Conservation (phyloP, 176 grass and related monocot species). For the Saccharum spontaneum region DNA sequence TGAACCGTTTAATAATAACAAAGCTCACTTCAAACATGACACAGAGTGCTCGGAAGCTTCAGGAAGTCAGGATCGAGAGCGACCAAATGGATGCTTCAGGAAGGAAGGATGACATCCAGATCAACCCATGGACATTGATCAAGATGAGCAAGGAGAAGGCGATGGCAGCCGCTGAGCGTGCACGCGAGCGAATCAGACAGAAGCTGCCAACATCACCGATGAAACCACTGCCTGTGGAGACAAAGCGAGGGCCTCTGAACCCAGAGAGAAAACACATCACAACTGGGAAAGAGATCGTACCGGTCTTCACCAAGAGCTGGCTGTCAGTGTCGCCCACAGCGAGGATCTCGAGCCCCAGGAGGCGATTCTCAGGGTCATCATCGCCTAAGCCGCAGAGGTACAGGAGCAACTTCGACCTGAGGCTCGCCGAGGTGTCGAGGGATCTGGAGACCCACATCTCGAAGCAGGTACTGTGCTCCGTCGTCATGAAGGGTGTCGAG, state of each 20-base stretch:
- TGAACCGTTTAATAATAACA: conserved; percentile 5
- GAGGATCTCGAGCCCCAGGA: conserved; percentile 67
- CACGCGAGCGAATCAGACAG: conserved; percentile 67
- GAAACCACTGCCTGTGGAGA: conserved; percentile 85
- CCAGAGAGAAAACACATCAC: conserved; percentile 42
- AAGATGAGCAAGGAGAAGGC: conserved; percentile 92
- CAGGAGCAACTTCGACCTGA: conserved; percentile 74
- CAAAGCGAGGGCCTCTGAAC: conserved; percentile 75
- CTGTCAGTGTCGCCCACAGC: conserved; percentile 56
- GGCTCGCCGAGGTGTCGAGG: conserved; percentile 71
- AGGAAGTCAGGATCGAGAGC: conserved; percentile 64
- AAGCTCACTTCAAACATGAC: conserved; percentile 27
- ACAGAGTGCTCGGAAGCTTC: conserved; percentile 79
- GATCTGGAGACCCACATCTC: conserved; percentile 84
- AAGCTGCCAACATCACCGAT: conserved; percentile 53
- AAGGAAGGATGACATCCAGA: conserved; percentile 64
- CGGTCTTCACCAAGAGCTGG: conserved; percentile 60
- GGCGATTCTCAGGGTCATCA: conserved; percentile 73
- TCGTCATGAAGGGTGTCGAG: conserved; percentile 63
- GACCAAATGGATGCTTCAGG: conserved; percentile 46
- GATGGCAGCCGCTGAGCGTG: conserved; percentile 74
- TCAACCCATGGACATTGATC: conserved; percentile 87
- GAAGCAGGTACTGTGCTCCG: conserved; percentile 76
- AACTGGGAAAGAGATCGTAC: conserved; percentile 51
- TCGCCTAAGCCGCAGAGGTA: conserved; percentile 67